Evolutionary conservation across 305 asterid species (phyloP).

Genomic region (Solanum hybrid): DNA sequence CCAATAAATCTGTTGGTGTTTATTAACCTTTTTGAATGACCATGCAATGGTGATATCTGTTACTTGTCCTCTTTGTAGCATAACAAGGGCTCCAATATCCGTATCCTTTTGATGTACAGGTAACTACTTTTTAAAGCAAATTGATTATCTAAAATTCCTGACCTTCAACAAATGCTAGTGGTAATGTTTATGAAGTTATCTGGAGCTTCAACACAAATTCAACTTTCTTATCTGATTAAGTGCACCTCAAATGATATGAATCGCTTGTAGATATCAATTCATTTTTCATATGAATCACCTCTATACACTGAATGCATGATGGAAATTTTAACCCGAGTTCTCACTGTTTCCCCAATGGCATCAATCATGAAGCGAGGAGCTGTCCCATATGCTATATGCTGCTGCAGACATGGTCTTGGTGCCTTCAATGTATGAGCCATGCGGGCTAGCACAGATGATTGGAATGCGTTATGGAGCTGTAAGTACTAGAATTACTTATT

Average conservation of each 20-base stretch:
- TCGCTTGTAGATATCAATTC: neutral
- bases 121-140: slow-evolving; percentile 10
- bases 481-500: slow-evolving; percentile 14
- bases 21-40: neutral
- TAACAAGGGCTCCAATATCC: slow-evolving; percentile 55
- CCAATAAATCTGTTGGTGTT: neutral
- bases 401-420: slow-evolving; percentile 91
- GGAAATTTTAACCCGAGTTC: neutral
- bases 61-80: slow-evolving; percentile 48
- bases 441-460: slow-evolving; percentile 90
- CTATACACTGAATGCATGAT: neutral
- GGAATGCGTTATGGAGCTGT: slow-evolving; percentile 95
- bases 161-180: neutral
- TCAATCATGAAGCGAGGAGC: slow-evolving; percentile 67
- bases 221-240: slow-evolving; percentile 1
- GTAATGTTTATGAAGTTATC: neutral
- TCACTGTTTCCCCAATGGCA: neutral
- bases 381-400: slow-evolving; percentile 87
- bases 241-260: neutral
- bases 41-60: slow-evolving; percentile 16
- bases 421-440: slow-evolving; percentile 87
- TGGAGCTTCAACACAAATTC: neutral
- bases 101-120: slow-evolving; percentile 82
- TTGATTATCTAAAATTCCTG: slow-evolving; percentile 2
- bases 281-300: neutral